A percentile compares a stretch with the other conserved stretches of the same genome.
These are phyloP conservation scores for Zopfia rhizophila DNA, from an alignment of 2,329 filamentous ascomycete species.

Conservation along the genomic window DNA sequence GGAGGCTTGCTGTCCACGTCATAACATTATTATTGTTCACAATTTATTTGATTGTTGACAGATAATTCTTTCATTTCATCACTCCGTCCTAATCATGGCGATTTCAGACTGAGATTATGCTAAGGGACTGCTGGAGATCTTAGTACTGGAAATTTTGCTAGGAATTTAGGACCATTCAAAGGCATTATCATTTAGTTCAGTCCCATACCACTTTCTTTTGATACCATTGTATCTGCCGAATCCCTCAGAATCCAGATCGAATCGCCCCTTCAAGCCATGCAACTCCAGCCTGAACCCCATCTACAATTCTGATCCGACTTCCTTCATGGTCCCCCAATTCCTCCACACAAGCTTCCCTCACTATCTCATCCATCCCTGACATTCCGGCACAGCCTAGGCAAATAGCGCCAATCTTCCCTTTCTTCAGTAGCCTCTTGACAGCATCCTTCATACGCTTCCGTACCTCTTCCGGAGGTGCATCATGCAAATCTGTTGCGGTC, in stretches of 20 bases:
- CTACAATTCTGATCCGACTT: constrained; percentile 74
- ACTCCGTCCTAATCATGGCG: no score
- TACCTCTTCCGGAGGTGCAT: constrained; percentile 71
- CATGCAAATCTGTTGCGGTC: constrained; percentile 82
- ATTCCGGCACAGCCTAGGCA: constrained; percentile 92
- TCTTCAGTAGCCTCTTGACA: constrained; percentile 71
- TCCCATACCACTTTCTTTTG: no score
- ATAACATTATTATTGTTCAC: no score
- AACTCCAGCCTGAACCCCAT: constrained; percentile 79
- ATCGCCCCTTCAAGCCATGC: constrained; percentile 67
- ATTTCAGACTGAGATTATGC: no score
- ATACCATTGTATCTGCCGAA: no score
- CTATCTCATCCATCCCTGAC: constrained; percentile 83
- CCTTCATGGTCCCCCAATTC: constrained; percentile 70
- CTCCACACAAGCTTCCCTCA: constrained; percentile 74
- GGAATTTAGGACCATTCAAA: no score
- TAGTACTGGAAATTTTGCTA: no score
- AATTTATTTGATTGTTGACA: no score
- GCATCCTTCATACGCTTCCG: constrained; percentile 73
- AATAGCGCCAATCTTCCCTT: constrained; percentile 70
- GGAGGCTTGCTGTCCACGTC: no score
- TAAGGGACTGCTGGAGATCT: no score
- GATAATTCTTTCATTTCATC: no score
- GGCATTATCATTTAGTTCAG: no score
- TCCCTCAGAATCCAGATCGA: constrained; percentile 49